A percentile compares a stretch with the other conserved stretches of the same genome.
Conservation (phyloP, 2,329 filamentous ascomycete genomes). For the Biscogniauxia sp. region DNA sequence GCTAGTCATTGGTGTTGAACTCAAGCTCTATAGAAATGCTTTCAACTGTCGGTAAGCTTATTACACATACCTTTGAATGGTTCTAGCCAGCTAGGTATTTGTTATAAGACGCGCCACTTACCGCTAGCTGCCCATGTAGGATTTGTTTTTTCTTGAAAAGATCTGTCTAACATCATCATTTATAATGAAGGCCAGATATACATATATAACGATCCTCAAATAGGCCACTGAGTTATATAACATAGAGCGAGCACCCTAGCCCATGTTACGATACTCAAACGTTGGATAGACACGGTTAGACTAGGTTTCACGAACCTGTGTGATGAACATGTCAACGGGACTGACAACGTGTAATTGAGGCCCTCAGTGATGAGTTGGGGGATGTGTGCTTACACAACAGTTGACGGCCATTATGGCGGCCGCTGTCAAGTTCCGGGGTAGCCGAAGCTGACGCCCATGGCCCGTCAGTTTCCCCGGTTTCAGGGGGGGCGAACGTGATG, state of each 20-base stretch:
- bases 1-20: too few relatives aligned
- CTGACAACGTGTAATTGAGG: neutral
- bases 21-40: too few relatives aligned
- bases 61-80: too few relatives aligned
- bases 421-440: neutral
- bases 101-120: too few relatives aligned
- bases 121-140: too few relatives aligned
- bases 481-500: neutral
- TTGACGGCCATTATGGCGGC: neutral
- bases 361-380: neutral
- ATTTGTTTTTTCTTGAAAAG: neutral
- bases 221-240: neutral
- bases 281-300: neutral
- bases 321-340: neutral
- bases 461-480: neutral
- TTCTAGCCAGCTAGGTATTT: too few relatives aligned
- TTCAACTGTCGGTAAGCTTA: too few relatives aligned
- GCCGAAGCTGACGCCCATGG: neutral
- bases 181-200: neutral
- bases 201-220: neutral
- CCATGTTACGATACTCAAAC: neutral
- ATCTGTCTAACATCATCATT: neutral
- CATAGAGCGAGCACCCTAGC: neutral
- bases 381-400: neutral
- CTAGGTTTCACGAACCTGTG: neutral